Percentiles rank a stretch among this genome's conserved stretches.
Evolutionary conservation across 352 stramenopile species (phyloP).

Genomic region (Achlya hypogyna): DNA sequence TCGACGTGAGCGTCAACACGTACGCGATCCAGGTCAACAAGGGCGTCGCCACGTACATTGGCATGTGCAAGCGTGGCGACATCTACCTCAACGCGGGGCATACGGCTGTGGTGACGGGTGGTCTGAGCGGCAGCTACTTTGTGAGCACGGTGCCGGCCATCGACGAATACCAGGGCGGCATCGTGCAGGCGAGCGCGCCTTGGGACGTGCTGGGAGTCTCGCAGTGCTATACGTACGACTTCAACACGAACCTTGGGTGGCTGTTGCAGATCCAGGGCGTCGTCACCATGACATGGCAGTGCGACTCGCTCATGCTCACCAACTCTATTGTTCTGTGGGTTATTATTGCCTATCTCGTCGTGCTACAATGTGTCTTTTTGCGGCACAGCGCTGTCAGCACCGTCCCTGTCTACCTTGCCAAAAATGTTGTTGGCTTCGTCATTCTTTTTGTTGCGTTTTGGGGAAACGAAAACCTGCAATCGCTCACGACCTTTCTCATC

Average conservation of each 20-base stretch:
- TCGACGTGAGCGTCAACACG: conserved; percentile 16
- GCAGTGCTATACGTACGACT: conserved; percentile 21
- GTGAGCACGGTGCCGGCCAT: conserved; percentile 20
- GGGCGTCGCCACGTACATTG: conserved; percentile 21
- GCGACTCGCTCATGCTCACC: conserved; percentile 23
- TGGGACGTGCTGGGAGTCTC: conserved; percentile 20
- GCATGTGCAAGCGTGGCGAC: conserved; percentile 11
- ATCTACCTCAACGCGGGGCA: conserved; percentile 23
- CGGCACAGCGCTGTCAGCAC: conserved; percentile 20
- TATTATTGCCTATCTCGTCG: conserved; percentile 17
- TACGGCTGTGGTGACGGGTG: conserved; percentile 16
- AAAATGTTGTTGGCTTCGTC: conserved; percentile 21
- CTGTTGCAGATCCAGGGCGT: conserved; percentile 22
- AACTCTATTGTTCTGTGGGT: conserved; percentile 26
- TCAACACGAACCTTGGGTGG: conserved; percentile 17
- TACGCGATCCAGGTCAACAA: conserved; percentile 23
- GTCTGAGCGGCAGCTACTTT: conserved; percentile 11
- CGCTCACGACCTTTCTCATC: conserved; percentile 24
- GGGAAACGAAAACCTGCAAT: conserved; percentile 23
- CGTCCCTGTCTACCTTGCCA: conserved; percentile 24
- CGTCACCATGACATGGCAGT: conserved; percentile 25
- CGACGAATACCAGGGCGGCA: conserved; percentile 24
- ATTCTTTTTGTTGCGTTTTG: conserved; percentile 24
- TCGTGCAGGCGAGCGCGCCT: conserved; percentile 21
- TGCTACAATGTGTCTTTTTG: conserved; percentile 21